phyloP scores from a whole-genome alignment of 1,139 yeast species.

The Sugiyamaella pinicola region DNA sequence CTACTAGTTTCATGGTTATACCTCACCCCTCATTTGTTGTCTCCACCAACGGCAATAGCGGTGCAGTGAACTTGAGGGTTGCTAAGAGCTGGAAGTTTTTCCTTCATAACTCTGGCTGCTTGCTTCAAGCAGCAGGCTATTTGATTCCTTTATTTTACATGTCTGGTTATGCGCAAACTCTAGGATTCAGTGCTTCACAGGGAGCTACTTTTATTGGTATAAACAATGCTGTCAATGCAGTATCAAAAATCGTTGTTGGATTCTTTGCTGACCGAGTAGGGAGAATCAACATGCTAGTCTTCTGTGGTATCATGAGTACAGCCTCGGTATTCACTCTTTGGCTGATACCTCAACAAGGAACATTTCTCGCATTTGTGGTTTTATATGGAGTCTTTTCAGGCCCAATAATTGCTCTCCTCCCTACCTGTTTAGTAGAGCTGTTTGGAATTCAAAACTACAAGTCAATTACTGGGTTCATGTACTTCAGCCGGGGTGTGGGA shows the following conservation, averaged over 20 bases:
- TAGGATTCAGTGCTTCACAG: slow-evolving; percentile 44
- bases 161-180: slow-evolving; percentile 47
- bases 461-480: slow-evolving; percentile 32
- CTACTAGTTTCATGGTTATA: slow-evolving; percentile 26
- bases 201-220: slow-evolving; percentile 51
- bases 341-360: slow-evolving; percentile 39
- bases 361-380: slow-evolving; percentile 47
- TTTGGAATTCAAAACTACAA: slow-evolving; percentile 42
- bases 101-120: slow-evolving; percentile 43
- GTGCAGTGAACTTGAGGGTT: slow-evolving; percentile 31
- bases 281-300: slow-evolving; percentile 45
- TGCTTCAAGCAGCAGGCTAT: slow-evolving; percentile 49
- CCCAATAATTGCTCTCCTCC: slow-evolving; percentile 47
- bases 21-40: slow-evolving; percentile 35
- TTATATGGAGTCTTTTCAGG: slow-evolving; percentile 40
- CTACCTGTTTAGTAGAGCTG: slow-evolving; percentile 47
- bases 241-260: slow-evolving; percentile 47
- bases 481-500: slow-evolving; percentile 32
- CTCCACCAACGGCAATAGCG: slow-evolving; percentile 16
- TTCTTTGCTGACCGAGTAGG: slow-evolving; percentile 46
- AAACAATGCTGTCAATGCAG: slow-evolving; percentile 48
- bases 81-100: slow-evolving; percentile 35
- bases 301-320: slow-evolving; percentile 45
- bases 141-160: slow-evolving; percentile 48
- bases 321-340: slow-evolving; percentile 44